Evolutionary conservation across 768 basidiomycete genomes (phyloP), one percentile per base, ranked within the genome.

Genomic region (Boletus rubescentipes): DNA sequence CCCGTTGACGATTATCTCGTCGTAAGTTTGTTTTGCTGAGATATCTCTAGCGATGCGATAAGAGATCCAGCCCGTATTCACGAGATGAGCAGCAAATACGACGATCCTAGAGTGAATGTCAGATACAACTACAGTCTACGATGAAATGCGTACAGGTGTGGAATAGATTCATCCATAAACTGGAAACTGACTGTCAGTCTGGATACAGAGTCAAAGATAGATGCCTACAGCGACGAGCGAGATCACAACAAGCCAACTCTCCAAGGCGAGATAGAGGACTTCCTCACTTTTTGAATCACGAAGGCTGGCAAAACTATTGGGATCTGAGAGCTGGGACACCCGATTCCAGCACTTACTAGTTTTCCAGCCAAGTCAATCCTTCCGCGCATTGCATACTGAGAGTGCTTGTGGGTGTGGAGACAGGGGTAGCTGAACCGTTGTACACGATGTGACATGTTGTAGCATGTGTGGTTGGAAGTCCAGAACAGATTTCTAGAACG

Each of bases 121-220:
- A 58, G 50, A 45, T 7, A 47, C 5, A n/a, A 20, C 41, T 8
- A 4, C 8, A 23, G 23, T 18, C 12, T 4, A 35, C 20, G 3
- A 9, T 4, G 20, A 31, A 36, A 9, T 34, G 38, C 78, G 3
- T 72, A 75, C 38, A 83, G 68, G 58, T 81, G 79, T 7, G 82
- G 81, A 35, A 79, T 71, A 1, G 79, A 80, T 60, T 82, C 80
- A 49, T 73, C 75, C 44, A 81, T 52, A 39, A 83, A 69, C 81
- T 83, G 49, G 35, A 1, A 30, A 51, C 14, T 29, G 9, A 39
- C 14, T 29, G 48, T 56, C 43, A 52, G 50, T 26, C 21, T 20
- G 30, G 18, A 40, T 29, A 46, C 15, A 36, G 5, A 15, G 14
- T 49, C 16, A 15, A 39, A 15, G 26, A 4, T 30, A 15, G 32